A percentile compares a stretch with the other conserved stretches of the same genome.
Evolutionary conservation across 441 rosid genomes (phyloP).

Genomic region (Eruca vesicaria): DNA sequence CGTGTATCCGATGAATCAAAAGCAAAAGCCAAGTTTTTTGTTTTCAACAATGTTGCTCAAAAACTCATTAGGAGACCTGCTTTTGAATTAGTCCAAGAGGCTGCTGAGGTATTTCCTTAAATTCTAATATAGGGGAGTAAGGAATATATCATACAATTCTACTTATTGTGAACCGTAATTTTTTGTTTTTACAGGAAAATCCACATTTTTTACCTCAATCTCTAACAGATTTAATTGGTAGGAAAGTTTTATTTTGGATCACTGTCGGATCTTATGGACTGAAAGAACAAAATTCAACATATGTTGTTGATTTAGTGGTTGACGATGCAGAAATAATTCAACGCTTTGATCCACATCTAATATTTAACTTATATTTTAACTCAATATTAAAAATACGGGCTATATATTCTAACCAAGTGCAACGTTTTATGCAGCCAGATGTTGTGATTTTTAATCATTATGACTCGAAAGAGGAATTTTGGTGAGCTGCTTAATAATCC

Average conservation of each 20-base stretch:
- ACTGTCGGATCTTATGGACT: neutral
- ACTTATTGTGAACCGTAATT: no score
- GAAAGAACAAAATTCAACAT: neutral
- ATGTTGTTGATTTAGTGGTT: neutral
- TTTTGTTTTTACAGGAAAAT: no score
- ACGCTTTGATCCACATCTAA: neutral
- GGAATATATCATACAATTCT: no score
- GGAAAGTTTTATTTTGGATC: neutral
- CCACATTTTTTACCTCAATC: no score
- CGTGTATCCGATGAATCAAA: no score
- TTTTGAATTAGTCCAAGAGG: no score
- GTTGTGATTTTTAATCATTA: neutral
- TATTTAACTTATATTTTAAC: neutral
- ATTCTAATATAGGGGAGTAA: no score
- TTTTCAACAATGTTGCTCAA: neutral
- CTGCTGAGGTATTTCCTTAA: no score
- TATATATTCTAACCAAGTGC: neutral
- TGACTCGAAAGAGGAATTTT: neutral
- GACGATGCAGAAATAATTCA: neutral
- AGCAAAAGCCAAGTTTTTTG: neutral
- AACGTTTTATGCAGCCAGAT: neutral
- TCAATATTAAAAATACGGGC: neutral
- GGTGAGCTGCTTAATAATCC: neutral
- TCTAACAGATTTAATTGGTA: neutral
- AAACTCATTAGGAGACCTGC: neutral